Evolutionary conservation across 371 early-diverging fungal species (phyloP).

Genomic region (Amoeboaphelidium protococcarum): DNA sequence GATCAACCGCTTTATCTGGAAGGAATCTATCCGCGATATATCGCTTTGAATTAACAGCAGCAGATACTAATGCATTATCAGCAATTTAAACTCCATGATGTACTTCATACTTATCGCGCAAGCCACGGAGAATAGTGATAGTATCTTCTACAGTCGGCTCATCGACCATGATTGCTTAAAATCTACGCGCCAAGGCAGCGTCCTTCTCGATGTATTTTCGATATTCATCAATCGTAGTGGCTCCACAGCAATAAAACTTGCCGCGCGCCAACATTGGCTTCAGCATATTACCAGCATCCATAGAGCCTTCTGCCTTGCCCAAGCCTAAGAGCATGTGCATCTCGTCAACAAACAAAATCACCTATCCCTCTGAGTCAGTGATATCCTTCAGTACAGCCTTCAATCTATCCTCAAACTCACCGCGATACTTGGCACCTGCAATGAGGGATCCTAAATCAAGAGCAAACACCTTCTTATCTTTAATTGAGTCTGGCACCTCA

Average conservation of each 20-base stretch:
- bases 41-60: constrained; percentile 45
- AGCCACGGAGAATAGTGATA: constrained; percentile 52
- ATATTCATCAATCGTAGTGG: constrained; percentile 70
- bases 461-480: constrained; percentile 39
- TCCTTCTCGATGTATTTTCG: constrained; percentile 25
- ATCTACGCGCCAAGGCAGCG: constrained; percentile 59
- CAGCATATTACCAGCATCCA: constrained; percentile 30
- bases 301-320: constrained; percentile 27
- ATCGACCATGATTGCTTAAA: constrained; percentile 47
- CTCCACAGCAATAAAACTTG: constrained; percentile 50
- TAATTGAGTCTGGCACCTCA: constrained; percentile 47
- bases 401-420: constrained; percentile 62
- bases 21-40: constrained; percentile 47
- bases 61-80: constrained; percentile 50
- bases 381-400: constrained; percentile 47
- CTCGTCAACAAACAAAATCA: constrained; percentile 65
- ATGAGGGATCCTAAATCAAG: constrained; percentile 51
- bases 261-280: constrained; percentile 66
- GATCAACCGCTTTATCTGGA: constrained; percentile 58
- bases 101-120: constrained; percentile 55
- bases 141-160: constrained; percentile 66
- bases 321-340: constrained; percentile 49
- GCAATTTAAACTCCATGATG: constrained; percentile 63
- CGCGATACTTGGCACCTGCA: constrained; percentile 51
- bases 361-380: constrained; percentile 32